These are phyloP conservation scores for Ophiocordyceps robertsii DNA, from an alignment of 2,329 filamentous ascomycete genomes.

Conservation along the genomic window DNA sequence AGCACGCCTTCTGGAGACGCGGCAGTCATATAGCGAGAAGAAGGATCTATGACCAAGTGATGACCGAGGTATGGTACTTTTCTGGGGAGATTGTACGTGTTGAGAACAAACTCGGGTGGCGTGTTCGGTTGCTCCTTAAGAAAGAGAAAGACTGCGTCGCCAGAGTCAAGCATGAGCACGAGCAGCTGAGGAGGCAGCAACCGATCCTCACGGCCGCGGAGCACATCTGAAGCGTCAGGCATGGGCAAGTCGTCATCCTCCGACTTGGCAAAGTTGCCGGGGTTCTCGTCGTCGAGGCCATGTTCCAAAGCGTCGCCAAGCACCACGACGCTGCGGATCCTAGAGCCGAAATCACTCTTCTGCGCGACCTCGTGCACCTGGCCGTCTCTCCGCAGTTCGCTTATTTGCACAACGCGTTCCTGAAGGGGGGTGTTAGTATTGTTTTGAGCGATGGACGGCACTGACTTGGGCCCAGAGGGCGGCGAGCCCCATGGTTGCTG, in stretches of 20 bases:
- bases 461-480: not conserved
- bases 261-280: slow-evolving; percentile 17
- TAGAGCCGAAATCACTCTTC: slow-evolving; percentile 65
- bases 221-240: slow-evolving; percentile 12
- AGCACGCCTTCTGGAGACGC: slow-evolving; percentile 59
- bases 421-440: slow-evolving; percentile 13
- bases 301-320: slow-evolving; percentile 45
- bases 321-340: slow-evolving; percentile 67
- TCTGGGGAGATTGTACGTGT: slow-evolving; percentile 43
- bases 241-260: slow-evolving; percentile 27
- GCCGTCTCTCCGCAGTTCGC: slow-evolving; percentile 55
- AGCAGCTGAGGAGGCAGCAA: slow-evolving; percentile 65
- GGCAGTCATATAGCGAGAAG: slow-evolving; percentile 54
- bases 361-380: slow-evolving; percentile 63
- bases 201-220: slow-evolving; percentile 2
- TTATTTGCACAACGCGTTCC: slow-evolving; percentile 72
- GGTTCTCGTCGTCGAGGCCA: slow-evolving; percentile 17
- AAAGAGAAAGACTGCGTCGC: slow-evolving; percentile 66
- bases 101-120: slow-evolving; percentile 45
- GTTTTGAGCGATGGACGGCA: not conserved
- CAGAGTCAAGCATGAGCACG: slow-evolving; percentile 60
- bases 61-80: slow-evolving; percentile 46
- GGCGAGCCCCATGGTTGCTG: not conserved
- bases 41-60: slow-evolving; percentile 65
- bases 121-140: slow-evolving; percentile 32